phyloP scores from a whole-genome alignment of 1,284 basidiomycete genomes.

The Heimioporus punctisporus region DNA sequence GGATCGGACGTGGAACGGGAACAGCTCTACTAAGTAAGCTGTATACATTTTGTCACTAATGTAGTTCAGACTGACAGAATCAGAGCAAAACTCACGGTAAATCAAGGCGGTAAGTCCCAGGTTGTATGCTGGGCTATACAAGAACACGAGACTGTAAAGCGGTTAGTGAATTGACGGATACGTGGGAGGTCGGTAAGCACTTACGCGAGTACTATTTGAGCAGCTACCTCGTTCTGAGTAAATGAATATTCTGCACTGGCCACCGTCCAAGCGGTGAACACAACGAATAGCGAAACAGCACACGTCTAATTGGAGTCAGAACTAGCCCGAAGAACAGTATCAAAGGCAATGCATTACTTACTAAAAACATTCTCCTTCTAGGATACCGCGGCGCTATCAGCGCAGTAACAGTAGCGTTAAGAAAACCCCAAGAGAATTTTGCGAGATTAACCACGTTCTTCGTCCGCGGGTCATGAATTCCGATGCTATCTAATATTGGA shows the following conservation, averaged over 20 bases:
- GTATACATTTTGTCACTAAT: neutral
- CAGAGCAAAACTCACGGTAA: conserved; percentile 4
- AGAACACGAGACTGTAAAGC: conserved; percentile 9
- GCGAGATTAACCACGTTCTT: conserved; percentile 14
- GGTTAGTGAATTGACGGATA: neutral
- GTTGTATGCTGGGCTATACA: conserved; percentile 9
- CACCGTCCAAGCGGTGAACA: conserved; percentile 20
- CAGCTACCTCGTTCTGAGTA: conserved; percentile 6
- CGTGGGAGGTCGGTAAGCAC: neutral
- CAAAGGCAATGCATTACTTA: conserved; percentile 2
- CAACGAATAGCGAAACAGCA: conserved; percentile 14
- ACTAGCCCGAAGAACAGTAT: neutral
- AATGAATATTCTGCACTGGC: conserved; percentile 19
- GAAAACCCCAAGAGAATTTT: conserved; percentile 5
- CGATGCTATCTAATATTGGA: conserved; percentile 12
- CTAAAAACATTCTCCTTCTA: conserved; percentile 19
- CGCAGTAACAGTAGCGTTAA: neutral
- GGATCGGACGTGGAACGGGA: too few species aligned
- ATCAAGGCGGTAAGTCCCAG: conserved; percentile 3
- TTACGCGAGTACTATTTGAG: conserved; percentile 8
- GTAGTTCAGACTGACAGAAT: neutral
- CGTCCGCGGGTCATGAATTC: conserved; percentile 11
- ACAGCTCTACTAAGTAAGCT: too few species aligned
- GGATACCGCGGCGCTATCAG: conserved; percentile 8
- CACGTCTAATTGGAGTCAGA: conserved; percentile 4